Evolutionary conservation across 192 early-diverging fungal genomes (phyloP).

Genomic region (Entrophospora sp.): DNA sequence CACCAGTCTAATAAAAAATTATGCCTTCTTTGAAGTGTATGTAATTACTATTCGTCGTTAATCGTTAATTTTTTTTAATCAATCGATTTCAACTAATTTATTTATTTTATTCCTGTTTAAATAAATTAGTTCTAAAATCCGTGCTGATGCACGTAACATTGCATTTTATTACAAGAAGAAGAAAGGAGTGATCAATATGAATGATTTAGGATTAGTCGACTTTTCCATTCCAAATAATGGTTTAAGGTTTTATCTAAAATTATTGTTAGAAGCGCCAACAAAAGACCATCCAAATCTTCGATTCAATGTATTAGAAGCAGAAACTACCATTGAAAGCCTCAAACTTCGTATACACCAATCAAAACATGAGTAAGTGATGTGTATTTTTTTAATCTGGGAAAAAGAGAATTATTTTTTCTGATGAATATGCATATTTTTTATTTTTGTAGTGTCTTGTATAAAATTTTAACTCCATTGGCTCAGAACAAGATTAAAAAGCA

Average conservation of each 20-base stretch:
- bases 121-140: constrained; percentile 25
- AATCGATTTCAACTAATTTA: too few species aligned
- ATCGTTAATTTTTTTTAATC: too few species aligned
- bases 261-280: background rate
- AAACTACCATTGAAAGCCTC: constrained; percentile 33
- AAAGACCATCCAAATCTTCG: constrained; percentile 8
- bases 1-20: constrained; percentile 19
- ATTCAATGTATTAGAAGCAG: constrained; percentile 26
- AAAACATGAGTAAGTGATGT: constrained; percentile 34
- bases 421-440: background rate
- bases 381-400: background rate
- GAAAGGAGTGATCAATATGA: constrained; percentile 37
- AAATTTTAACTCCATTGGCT: constrained; percentile 25
- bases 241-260: constrained; percentile 19
- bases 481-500: constrained; percentile 18
- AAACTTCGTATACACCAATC: constrained; percentile 34
- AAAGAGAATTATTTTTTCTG: background rate
- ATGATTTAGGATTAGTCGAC: constrained; percentile 42
- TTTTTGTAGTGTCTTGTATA: constrained; percentile 24
- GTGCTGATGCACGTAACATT: constrained; percentile 47
- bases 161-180: constrained; percentile 48
- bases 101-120: constrained; percentile 4
- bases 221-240: constrained; percentile 35
- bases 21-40: constrained; percentile 6
- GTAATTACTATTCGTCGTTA: too few species aligned